These are phyloP conservation scores for Mortierella sp. DNA, from an alignment of 371 early-diverging fungal genomes.

Conservation along the genomic window DNA sequence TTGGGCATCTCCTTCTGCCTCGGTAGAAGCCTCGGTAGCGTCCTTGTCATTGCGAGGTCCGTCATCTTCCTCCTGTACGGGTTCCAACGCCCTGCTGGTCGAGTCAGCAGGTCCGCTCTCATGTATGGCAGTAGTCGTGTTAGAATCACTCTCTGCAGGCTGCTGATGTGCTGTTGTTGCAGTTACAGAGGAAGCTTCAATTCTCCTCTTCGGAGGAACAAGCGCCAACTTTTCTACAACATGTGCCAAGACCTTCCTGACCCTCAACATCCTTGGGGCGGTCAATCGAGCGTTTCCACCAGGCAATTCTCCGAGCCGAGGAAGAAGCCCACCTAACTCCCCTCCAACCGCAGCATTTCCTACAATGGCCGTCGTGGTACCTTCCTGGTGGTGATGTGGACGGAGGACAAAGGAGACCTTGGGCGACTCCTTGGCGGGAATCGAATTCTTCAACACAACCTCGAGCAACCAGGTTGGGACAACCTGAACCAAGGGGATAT, in stretches of 20 bases:
- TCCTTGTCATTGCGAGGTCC: not conserved
- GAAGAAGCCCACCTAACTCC: conserved; percentile 32
- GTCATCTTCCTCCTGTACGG: conserved; percentile 27
- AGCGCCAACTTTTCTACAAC: conserved; percentile 82
- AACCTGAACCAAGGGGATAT: conserved; percentile 54
- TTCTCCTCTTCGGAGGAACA: conserved; percentile 47
- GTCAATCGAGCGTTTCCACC: conserved; percentile 78
- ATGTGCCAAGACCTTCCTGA: conserved; percentile 86
- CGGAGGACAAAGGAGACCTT: conserved; percentile 89
- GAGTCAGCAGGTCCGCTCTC: not conserved
- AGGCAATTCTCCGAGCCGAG: conserved; percentile 44
- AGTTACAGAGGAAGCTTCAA: conserved; percentile 44
- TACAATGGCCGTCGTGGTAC: not conserved
- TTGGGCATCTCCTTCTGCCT: not conserved
- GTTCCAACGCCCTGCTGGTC: conserved; percentile 3
- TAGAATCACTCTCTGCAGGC: not conserved
- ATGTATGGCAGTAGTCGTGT: not conserved
- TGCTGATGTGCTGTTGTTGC: conserved; percentile 10
- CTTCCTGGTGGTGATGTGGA: conserved; percentile 70
- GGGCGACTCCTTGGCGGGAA: conserved; percentile 77
- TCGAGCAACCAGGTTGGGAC: conserved; percentile 69
- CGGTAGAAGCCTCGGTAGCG: not conserved
- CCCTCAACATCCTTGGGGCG: conserved; percentile 90
- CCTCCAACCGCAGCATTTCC: conserved; percentile 1
- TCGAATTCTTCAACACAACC: conserved; percentile 65